A percentile compares a stretch with the other conserved stretches of the same genome.
Evolutionary conservation across 2,329 filamentous ascomycete species (phyloP).

Genomic region (Calonectria pseudoreteaudii): DNA sequence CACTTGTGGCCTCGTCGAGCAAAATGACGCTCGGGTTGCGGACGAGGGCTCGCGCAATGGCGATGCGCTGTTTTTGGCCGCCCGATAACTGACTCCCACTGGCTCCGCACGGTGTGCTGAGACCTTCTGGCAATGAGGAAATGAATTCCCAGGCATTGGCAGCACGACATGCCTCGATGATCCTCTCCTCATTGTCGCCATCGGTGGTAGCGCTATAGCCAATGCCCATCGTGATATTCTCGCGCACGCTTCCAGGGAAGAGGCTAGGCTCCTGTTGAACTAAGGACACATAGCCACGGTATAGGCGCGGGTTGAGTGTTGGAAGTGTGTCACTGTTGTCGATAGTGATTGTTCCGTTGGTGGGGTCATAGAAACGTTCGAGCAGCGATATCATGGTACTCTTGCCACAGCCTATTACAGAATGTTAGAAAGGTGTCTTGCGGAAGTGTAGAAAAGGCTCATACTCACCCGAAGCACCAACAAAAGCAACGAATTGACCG

Average conservation of each 20-base stretch:
- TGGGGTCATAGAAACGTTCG: constrained; percentile 55
- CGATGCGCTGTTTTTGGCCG: constrained; percentile 67
- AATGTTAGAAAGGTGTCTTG: neutral
- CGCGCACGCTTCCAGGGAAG: constrained; percentile 81
- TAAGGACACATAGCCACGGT: constrained; percentile 61
- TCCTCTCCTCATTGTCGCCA: constrained; percentile 26
- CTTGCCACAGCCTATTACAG: constrained; percentile 59
- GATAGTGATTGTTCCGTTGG: constrained; percentile 57
- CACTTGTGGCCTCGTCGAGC: constrained; percentile 1
- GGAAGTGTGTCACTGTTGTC: constrained; percentile 45
- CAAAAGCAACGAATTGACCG: constrained; percentile 63
- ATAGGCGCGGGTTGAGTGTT: constrained; percentile 40
- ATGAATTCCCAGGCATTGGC: constrained; percentile 61
- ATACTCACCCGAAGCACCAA: constrained; percentile 50
- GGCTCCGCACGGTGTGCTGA: constrained; percentile 48
- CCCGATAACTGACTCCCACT: constrained; percentile 56
- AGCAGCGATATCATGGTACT: constrained; percentile 67
- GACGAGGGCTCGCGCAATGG: constrained; percentile 62
- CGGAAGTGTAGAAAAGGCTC: neutral
- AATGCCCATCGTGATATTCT: constrained; percentile 74
- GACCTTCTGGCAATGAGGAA: constrained; percentile 24
- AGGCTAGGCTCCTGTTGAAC: constrained; percentile 72
- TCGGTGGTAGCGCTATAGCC: neutral
- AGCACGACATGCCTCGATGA: constrained; percentile 56
- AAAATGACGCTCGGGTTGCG: constrained; percentile 14